phyloP scores from a whole-genome alignment of 2,329 filamentous ascomycete species.

The Sclerotinia minor region DNA sequence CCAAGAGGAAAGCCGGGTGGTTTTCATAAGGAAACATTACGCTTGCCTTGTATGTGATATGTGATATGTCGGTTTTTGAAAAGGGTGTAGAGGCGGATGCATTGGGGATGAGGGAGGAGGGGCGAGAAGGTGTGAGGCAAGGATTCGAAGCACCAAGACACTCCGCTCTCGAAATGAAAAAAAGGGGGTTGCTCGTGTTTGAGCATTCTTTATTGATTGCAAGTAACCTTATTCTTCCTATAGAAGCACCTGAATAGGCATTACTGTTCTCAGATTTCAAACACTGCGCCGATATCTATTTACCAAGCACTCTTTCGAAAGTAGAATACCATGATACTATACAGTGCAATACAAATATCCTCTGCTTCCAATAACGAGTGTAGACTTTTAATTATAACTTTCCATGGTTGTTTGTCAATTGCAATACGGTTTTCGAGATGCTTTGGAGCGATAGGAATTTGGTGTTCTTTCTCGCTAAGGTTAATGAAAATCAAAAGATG shows the following conservation, averaged over 20 bases:
- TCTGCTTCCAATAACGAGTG: neutral
- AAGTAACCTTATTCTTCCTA: no score
- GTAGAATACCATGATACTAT: neutral
- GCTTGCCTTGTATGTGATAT: constrained; percentile 2
- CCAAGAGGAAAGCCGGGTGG: constrained; percentile 44
- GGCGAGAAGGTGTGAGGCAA: neutral
- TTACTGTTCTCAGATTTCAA: neutral
- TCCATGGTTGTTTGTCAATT: neutral
- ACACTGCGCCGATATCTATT: neutral
- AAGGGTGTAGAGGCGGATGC: neutral
- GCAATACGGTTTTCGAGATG: neutral
- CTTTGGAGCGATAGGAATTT: constrained; percentile 1
- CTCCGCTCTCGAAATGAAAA: no score
- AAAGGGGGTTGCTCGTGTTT: no score
- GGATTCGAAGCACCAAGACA: no score
- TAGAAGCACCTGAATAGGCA: neutral
- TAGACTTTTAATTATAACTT: neutral
- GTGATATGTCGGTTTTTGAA: neutral
- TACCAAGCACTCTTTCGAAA: neutral
- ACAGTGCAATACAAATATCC: neutral
- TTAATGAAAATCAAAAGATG: constrained; percentile 2
- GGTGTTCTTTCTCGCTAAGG: constrained; percentile 22
- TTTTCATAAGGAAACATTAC: constrained; percentile 29
- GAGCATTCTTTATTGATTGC: no score
- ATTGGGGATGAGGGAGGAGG: neutral